Percentiles rank a stretch among this genome's conserved stretches.
phyloP scores from a whole-genome alignment of 768 basidiomycete species.

The Lentinula guzmanii region DNA sequence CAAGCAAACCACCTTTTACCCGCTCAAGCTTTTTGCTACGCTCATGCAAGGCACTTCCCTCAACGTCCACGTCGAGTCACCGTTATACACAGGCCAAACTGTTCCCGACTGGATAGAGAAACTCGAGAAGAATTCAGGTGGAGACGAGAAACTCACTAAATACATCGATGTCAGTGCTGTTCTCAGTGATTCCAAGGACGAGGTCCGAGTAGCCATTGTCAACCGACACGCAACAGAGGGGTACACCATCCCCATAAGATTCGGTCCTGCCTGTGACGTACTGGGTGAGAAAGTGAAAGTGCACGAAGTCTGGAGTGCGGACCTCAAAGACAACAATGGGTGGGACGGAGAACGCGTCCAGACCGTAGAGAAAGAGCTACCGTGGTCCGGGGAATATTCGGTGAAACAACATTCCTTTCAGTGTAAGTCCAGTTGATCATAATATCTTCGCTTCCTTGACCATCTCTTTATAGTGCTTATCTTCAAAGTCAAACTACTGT shows the following conservation, averaged over 20 bases:
- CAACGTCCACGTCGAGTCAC: conserved; percentile 28
- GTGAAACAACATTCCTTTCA: conserved; percentile 46
- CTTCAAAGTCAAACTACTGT: background rate
- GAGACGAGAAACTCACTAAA: conserved; percentile 26
- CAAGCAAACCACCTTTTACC: conserved; percentile 43
- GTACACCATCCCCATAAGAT: conserved; percentile 30
- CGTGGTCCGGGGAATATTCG: conserved; percentile 28
- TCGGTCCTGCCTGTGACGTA: conserved; percentile 23
- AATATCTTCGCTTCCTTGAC: background rate
- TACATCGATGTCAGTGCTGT: conserved; percentile 46
- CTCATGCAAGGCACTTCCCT: conserved; percentile 49
- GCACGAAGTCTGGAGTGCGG: conserved; percentile 47
- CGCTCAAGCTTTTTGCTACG: conserved; percentile 47
- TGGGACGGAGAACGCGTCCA: conserved; percentile 37
- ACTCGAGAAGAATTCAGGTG: conserved; percentile 28
- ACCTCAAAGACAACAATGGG: conserved; percentile 35
- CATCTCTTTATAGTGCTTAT: background rate
- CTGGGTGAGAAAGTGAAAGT: conserved; percentile 26
- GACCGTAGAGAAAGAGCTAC: conserved; percentile 20
- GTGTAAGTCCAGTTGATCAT: conserved; percentile 17
- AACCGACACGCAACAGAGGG: conserved; percentile 39
- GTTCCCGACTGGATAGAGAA: conserved; percentile 46
- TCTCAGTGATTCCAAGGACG: conserved; percentile 22
- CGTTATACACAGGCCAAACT: conserved; percentile 37
- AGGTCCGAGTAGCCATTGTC: conserved; percentile 47